Evolutionary conservation across 306 rosid genomes (phyloP), one percentile per base, ranked within the genome.

Genomic region (Vigna reflexopilosa): DNA sequence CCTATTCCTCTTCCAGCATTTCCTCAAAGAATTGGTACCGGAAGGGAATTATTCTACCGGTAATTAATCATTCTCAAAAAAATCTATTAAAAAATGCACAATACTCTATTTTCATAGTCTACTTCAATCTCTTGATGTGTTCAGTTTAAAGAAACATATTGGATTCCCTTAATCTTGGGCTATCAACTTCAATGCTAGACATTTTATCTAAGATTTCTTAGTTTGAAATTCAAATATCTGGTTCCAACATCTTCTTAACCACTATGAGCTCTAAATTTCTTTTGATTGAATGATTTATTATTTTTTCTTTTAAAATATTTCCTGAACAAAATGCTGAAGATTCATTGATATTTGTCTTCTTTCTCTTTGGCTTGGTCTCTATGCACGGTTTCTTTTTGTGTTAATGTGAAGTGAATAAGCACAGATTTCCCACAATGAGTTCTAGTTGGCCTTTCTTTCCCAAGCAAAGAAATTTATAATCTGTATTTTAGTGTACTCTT

Each of bases 21-120:
- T 77, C 80, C 64, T 76, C 82, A 9, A 61, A 88, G 26, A 66
- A 77, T 62, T 52, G 62, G 82, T 26, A 4, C 77, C 0, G 77
- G 86, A 82, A 72, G 85, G 72, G 97, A 88, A 76, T 79, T 87
- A 72, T 93, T 87, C 82, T 93, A 77, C 86, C 82, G 81, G 98
- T 91, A 93, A 83, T 47, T 75, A 71, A 70, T 57, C 78, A 72
- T 82, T 76, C 77, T 72, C 65, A 19, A 70, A 54, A 67, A 47
- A 17, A 50, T 50, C 19, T 84, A 36, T 59, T 48, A 59, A 70
- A 36, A 42, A 68, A 64, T 61, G 7, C 70, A 51, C 38, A 4
- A 50, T 65, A 72, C 67, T 59, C 72, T 80, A 70, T 74, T 34
- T 74, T 26, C 59, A 16, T 61, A 16, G 44, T 58, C 73, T 71